These are phyloP conservation scores for Eimeria maxima DNA, from an alignment of 169 alveolate species.

Conservation along the genomic window DNA sequence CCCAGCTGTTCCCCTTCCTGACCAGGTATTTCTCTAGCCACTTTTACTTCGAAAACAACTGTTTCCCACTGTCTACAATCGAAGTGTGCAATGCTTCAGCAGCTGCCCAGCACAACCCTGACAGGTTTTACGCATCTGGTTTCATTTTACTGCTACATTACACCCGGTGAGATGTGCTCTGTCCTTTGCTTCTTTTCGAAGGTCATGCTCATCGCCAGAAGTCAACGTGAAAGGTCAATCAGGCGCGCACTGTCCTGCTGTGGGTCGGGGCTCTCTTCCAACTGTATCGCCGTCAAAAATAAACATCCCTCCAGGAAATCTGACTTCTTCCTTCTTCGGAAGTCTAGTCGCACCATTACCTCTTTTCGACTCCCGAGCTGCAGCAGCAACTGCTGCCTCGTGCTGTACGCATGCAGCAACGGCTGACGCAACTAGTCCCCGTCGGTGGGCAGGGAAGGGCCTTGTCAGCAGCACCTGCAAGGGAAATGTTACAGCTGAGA, in stretches of 20 bases:
- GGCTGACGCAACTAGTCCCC: constrained; percentile 66
- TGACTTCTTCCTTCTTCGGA: not conserved
- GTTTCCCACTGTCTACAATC: not conserved
- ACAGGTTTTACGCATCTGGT: not conserved
- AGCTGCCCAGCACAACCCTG: not conserved
- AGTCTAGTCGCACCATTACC: constrained; percentile 26
- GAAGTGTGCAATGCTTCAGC: not conserved
- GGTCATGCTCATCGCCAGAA: constrained; percentile 41
- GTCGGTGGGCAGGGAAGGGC: constrained; percentile 30
- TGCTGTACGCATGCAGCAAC: constrained; percentile 68
- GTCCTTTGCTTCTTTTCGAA: not conserved
- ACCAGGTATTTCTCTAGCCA: constrained; percentile 9
- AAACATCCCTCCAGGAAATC: not conserved
- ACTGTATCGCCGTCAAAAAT: not conserved
- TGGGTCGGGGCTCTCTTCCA: not conserved
- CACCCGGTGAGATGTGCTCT: not conserved
- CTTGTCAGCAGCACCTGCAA: constrained; percentile 7
- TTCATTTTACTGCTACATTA: not conserved
- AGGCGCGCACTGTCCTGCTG: not conserved
- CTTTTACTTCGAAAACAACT: not conserved
- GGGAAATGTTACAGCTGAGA: not conserved
- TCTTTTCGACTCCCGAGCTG: constrained; percentile 57
- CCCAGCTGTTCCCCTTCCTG: constrained; percentile 27
- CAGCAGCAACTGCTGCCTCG: constrained; percentile 70
- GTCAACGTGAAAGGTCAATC: constrained; percentile 1